Conservation (phyloP, 768 basidiomycete genomes). For the Boletus tylopilopsis region DNA sequence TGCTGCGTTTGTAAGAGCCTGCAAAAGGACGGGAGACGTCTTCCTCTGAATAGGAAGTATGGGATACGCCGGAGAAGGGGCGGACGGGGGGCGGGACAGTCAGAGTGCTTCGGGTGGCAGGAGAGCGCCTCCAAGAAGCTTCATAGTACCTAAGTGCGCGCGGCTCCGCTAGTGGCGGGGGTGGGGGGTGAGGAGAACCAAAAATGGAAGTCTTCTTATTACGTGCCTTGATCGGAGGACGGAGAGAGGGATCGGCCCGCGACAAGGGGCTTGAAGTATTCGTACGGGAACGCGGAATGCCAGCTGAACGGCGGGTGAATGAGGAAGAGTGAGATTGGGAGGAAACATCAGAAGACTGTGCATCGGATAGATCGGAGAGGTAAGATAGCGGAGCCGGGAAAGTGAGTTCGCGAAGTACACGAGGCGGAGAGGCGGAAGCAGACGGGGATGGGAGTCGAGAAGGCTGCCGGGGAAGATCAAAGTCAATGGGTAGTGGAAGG, state of each 20-base stretch:
- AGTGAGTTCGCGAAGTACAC: constrained; percentile 51
- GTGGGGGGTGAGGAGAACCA: constrained; percentile 30
- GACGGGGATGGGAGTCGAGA: constrained; percentile 15
- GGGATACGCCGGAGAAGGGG: constrained; percentile 21
- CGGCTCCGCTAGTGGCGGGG: constrained; percentile 47
- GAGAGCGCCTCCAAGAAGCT: constrained; percentile 46
- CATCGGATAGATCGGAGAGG: constrained; percentile 18
- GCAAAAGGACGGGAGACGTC: constrained; percentile 33
- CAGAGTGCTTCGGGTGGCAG: constrained; percentile 1
- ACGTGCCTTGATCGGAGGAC: constrained; percentile 15
- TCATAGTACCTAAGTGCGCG: constrained; percentile 44
- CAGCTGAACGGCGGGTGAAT: constrained; percentile 1
- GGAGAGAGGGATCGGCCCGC: constrained; percentile 6
- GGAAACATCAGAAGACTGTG: constrained; percentile 6
- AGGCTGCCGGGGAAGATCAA: constrained; percentile 34
- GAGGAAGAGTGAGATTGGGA: constrained; percentile 4
- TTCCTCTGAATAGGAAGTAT: constrained; percentile 37
- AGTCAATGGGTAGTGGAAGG: constrained; percentile 43
- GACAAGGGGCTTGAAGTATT: constrained; percentile 23
- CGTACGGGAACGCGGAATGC: constrained; percentile 2
- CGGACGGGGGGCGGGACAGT: constrained; percentile 1
- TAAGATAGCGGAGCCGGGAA: constrained; percentile 76
- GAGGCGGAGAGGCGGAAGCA: constrained; percentile 23
- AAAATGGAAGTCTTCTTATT: constrained; percentile 37
- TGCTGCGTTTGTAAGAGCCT: constrained; percentile 38